Evolutionary conservation across 1,139 yeast species (phyloP).

Genomic region (Blastobotrys serpentis): DNA sequence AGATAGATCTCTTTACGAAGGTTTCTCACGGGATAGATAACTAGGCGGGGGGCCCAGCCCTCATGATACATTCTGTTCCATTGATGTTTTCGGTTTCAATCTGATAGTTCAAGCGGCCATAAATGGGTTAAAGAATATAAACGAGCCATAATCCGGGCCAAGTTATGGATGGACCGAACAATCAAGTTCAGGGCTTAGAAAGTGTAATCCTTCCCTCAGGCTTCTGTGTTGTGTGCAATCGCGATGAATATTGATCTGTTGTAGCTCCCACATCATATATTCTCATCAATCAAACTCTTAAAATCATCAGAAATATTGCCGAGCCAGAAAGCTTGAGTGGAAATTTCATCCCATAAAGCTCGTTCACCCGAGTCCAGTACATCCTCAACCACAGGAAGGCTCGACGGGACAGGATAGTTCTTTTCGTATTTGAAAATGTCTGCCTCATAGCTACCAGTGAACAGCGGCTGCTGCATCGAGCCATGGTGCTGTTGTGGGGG

Average conservation of each 20-base stretch:
- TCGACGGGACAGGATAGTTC: neutral
- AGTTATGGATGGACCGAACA: no score
- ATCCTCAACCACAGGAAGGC: slow-evolving; percentile 7
- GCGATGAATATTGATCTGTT: no score
- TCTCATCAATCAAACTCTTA: slow-evolving; percentile 21
- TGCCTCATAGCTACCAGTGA: neutral
- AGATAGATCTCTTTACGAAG: no score
- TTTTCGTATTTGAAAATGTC: slow-evolving; percentile 1
- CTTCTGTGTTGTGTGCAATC: no score
- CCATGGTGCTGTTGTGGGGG: neutral
- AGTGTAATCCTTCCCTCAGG: no score
- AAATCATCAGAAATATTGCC: slow-evolving; percentile 29
- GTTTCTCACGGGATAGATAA: no score
- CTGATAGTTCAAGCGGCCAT: no score
- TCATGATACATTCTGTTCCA: no score
- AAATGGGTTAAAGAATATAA: no score
- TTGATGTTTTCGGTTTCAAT: neutral
- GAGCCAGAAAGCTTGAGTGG: slow-evolving; percentile 29
- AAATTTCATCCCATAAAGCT: slow-evolving; percentile 29
- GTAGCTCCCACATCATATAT: slow-evolving; percentile 7
- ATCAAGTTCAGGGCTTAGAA: no score
- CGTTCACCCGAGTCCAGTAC: slow-evolving; percentile 21
- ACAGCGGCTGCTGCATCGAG: neutral
- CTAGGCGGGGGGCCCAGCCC: no score
- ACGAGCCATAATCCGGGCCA: no score